These are phyloP conservation scores for Leucocoprinus leucothites DNA, from an alignment of 768 basidiomycete genomes.

Conservation along the genomic window DNA sequence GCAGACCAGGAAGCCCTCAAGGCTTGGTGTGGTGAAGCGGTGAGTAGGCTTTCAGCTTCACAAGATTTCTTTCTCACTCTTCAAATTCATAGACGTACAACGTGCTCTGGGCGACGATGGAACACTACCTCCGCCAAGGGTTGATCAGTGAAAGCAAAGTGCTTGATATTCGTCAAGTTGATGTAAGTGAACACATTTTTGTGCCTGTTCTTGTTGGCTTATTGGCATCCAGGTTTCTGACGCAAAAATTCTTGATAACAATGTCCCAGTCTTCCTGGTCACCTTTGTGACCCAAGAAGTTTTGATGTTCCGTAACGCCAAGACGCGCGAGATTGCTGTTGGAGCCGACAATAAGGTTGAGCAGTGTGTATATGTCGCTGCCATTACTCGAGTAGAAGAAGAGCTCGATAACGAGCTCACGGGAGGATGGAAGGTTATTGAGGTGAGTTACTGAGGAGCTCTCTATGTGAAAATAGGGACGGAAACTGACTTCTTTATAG, in stretches of 20 bases:
- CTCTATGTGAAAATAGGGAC: not conserved
- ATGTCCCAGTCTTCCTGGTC: conserved; percentile 87
- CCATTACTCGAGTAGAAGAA: conserved; percentile 82
- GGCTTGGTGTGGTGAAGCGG: conserved; percentile 95
- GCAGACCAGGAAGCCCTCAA: conserved; percentile 84
- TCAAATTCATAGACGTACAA: conserved; percentile 76
- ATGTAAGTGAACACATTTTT: conserved; percentile 51
- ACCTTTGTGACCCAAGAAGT: conserved; percentile 94
- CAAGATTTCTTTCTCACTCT: conserved; percentile 9
- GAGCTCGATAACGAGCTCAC: conserved; percentile 92
- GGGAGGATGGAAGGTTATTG: conserved; percentile 97
- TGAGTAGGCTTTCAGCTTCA: conserved; percentile 35
- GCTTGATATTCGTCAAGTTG: conserved; percentile 95
- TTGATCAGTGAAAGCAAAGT: conserved; percentile 91
- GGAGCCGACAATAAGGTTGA: conserved; percentile 91
- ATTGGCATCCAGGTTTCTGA: conserved; percentile 56
- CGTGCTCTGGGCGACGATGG: conserved; percentile 98
- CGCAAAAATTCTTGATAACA: conserved; percentile 88
- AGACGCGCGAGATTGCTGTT: conserved; percentile 81
- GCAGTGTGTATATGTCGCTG: conserved; percentile 90
- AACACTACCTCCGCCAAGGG: conserved; percentile 87
- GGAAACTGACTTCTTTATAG: conserved; percentile 19
- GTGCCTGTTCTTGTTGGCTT: not conserved
- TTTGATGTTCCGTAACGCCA: conserved; percentile 84
- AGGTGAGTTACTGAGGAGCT: conserved; percentile 57